Base-by-base conservation (phyloP, 23 red algal species). In the Gracilariopsis chorda region DNA sequence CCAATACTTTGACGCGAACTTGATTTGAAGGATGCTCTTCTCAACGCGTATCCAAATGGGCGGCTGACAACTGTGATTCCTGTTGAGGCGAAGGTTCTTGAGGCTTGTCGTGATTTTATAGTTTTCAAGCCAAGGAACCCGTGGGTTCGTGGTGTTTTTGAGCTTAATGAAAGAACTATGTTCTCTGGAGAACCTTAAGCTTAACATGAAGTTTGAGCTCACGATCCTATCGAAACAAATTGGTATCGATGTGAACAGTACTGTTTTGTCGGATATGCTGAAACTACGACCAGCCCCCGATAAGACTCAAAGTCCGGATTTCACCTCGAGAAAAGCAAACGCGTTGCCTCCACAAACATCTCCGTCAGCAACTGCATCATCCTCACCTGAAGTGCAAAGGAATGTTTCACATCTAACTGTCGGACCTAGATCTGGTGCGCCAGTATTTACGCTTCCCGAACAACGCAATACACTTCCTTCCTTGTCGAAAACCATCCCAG, bases 141-240 rank as follows among this genome's bases (percentile, higher is more conserved):
- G 36, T 98, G 96, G 96, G 45, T 98, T 64, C 59, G 64, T 32
- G 90, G 93, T 55, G 88, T 98, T 23, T 13, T 51, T 98, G 2
- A 78, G 93, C 67, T 51, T 98, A 29, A 92, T 98, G 49, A 92
- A 92, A 47, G 96, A 98, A 83, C 70, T 98, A 56, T 95, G 94
- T 67, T 59, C 62, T 24, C 32, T 95, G 32, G 70, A 91, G 20
- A 93, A 98, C 78, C 75, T 98, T 29, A 98, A 98, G 71, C 88
- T 98, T 3, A 95, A 95, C 58, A 48, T 98, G 34, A 95, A 95
- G 91, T 98, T 98, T 82, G 96, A 98, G 84, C 67, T 98, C 1
- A 82, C 83, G 59, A 68, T 95, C 25, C 68, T 98, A 34, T 95
- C 79, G 35, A 98, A 98, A 56, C 83, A 79, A 47, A 53, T 95